Percentiles rank a stretch among this genome's conserved stretches.
phyloP scores from a whole-genome alignment of 2,329 filamentous ascomycete species.

The Macrophomina tecta region DNA sequence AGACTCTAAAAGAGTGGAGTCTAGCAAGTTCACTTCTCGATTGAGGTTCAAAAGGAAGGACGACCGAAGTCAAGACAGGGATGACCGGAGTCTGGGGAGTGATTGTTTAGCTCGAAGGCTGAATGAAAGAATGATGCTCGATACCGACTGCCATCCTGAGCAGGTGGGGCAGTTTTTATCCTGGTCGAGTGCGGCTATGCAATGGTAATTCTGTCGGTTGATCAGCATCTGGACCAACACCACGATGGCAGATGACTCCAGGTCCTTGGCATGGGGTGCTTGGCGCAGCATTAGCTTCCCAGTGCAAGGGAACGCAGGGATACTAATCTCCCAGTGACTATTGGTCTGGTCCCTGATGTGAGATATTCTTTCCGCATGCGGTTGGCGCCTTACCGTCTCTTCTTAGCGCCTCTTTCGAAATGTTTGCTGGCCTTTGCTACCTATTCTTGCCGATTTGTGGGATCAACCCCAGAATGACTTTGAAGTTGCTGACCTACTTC shows the following conservation, averaged over 20 bases:
- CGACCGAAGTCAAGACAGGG: constrained; percentile 12
- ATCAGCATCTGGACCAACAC: neutral
- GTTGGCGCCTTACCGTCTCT: neutral
- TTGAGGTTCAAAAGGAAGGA: constrained; percentile 11
- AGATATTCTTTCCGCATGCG: neutral
- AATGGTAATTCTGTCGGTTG: neutral
- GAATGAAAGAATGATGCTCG: neutral
- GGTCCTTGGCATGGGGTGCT: neutral
- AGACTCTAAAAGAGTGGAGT: constrained; percentile 2
- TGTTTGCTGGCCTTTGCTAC: too few species aligned
- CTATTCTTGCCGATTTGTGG: too few species aligned
- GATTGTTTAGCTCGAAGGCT: neutral
- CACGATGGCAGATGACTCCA: neutral
- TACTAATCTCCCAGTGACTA: neutral
- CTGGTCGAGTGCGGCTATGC: neutral
- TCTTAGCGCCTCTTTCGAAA: neutral
- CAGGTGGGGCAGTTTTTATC: neutral
- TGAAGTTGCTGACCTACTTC: too few species aligned
- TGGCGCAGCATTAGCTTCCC: neutral
- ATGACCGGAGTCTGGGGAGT: neutral
- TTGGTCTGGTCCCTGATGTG: neutral
- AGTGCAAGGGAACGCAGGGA: neutral
- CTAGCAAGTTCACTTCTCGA: neutral
- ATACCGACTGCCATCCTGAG: neutral
- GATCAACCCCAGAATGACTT: too few species aligned